Evolutionary conservation across 768 basidiomycete genomes (phyloP).

Genomic region (Rhodotorula graminis): DNA sequence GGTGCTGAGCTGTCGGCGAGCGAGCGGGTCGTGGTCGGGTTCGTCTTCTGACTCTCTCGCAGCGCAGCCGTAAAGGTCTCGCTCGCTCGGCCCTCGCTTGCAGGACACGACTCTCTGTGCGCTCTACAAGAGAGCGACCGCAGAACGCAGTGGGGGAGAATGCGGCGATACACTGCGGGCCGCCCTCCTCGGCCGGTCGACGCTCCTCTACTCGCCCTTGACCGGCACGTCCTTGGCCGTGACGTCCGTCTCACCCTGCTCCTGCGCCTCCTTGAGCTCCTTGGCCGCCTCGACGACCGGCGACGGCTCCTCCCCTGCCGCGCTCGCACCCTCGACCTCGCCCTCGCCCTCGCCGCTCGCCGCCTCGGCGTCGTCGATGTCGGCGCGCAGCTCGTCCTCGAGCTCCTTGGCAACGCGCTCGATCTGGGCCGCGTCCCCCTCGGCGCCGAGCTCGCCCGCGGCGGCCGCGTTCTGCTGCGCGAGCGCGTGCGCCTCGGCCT

Average conservation of each 20-base stretch:
- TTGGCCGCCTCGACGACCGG: not conserved
- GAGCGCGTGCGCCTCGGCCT: constrained; percentile 1
- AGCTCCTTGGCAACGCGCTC: constrained; percentile 9
- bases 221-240: not conserved
- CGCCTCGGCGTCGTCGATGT: not conserved
- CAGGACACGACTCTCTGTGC: too few species aligned
- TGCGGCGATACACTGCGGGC: not conserved
- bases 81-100: too few species aligned
- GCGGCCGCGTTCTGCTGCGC: not conserved
- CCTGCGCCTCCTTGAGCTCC: constrained; percentile 12
- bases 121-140: too few species aligned
- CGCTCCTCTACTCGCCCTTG: not conserved
- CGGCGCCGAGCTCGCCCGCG: not conserved
- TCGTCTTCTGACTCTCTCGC: too few species aligned
- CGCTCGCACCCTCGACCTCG: not conserved
- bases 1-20: too few species aligned
- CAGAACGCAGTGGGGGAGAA: too few species aligned
- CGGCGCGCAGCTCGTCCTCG: constrained; percentile 10
- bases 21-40: too few species aligned
- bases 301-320: too few species aligned
- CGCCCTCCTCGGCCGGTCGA: too few species aligned
- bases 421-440: not conserved
- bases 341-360: not conserved
- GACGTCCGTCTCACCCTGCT: not conserved
- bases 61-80: too few species aligned